These are phyloP conservation scores for Aspergillus transmontanensis DNA, from an alignment of 2,329 filamentous ascomycete genomes.

Conservation along the genomic window DNA sequence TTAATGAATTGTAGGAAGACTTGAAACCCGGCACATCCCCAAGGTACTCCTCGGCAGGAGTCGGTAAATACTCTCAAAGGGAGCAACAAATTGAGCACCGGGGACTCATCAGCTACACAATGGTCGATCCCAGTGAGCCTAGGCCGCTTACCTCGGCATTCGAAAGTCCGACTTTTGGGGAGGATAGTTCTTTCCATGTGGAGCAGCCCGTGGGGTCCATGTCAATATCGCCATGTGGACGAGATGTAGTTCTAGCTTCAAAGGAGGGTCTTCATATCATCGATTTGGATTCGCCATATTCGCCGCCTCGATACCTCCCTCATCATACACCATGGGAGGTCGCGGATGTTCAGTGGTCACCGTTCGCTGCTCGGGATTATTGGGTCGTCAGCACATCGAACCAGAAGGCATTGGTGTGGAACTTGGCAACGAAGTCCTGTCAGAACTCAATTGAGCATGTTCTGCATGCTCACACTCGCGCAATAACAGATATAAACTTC, in stretches of 20 bases:
- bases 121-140: slow-evolving; percentile 40
- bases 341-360: slow-evolving; percentile 95
- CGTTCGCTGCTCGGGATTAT: slow-evolving; percentile 83
- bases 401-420: slow-evolving; percentile 93
- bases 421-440: slow-evolving; percentile 70
- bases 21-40: slow-evolving; percentile 8
- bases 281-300: slow-evolving; percentile 87
- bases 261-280: slow-evolving; percentile 89
- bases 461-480: slow-evolving; percentile 79
- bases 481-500: slow-evolving; percentile 96
- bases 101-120: slow-evolving; percentile 20
- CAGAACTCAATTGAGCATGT: slow-evolving; percentile 87
- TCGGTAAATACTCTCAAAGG: slow-evolving; percentile 6
- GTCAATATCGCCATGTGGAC: slow-evolving; percentile 86
- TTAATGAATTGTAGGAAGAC: slow-evolving; percentile 15
- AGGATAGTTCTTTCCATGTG: slow-evolving; percentile 81
- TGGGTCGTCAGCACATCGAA: slow-evolving; percentile 96
- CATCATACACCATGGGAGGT: slow-evolving; percentile 93
- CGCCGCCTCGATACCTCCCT: slow-evolving; percentile 78
- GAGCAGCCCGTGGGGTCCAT: slow-evolving; percentile 81
- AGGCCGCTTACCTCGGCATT: slow-evolving; percentile 60
- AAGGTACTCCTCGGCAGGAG: slow-evolving; percentile 10
- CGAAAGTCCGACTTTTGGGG: slow-evolving; percentile 85
- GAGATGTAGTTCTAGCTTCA: slow-evolving; percentile 88
- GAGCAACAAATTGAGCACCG: slow-evolving; percentile 7